A percentile compares a stretch with the other conserved stretches of the same genome.
phyloP scores from a whole-genome alignment of 192 early-diverging fungal species.

The Coemansia sp. region DNA sequence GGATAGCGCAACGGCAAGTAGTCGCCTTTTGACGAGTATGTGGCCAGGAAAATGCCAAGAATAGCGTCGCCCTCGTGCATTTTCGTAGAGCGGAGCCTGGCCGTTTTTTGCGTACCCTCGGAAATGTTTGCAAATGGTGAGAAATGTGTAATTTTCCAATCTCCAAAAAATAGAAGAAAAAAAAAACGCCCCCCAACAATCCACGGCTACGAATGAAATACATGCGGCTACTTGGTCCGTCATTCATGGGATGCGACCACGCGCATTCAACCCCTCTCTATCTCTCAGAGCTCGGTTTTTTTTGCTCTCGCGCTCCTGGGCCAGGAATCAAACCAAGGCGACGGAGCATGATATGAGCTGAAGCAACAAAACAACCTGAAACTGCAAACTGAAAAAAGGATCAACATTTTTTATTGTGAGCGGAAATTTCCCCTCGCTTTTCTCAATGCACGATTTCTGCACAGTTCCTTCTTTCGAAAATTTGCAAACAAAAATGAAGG shows the following conservation, averaged over 20 bases:
- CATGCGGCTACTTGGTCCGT: not conserved
- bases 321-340: no score
- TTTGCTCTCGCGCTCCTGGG: no score
- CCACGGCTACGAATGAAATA: not conserved
- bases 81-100: not conserved
- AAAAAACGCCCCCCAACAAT: no score
- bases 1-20: slow-evolving; percentile 49
- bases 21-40: slow-evolving; percentile 54
- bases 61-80: slow-evolving; percentile 38
- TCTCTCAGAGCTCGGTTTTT: no score
- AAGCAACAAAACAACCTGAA: no score
- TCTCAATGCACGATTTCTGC: not conserved
- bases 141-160: no score
- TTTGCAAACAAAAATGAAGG: not conserved
- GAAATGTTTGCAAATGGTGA: not conserved
- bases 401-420: not conserved
- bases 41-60: slow-evolving; percentile 50
- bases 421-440: not conserved
- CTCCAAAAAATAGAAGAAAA: no score
- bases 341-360: no score
- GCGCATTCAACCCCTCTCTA: not conserved
- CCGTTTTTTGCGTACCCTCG: not conserved
- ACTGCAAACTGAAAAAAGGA: not conserved
- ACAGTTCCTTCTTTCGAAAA: not conserved
- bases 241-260: not conserved